A percentile compares a stretch with the other conserved stretches of the same genome.
phyloP scores from a whole-genome alignment of 1,139 yeast species.

The Sugiyamaella neomexicana region DNA sequence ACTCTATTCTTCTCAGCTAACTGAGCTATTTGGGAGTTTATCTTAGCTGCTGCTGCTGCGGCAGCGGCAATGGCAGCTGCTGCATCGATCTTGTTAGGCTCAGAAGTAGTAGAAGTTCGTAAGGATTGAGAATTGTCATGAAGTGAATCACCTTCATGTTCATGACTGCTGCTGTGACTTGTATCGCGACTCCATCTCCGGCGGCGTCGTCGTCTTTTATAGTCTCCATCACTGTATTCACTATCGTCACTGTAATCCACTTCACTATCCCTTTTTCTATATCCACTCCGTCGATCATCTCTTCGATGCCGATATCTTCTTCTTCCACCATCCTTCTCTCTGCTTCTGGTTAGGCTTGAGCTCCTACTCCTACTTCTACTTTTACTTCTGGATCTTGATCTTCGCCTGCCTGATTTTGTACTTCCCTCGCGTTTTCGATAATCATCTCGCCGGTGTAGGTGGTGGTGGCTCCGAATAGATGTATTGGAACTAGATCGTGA shows the following conservation, averaged over 20 bases:
- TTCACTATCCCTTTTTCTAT: background rate
- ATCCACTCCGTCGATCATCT: background rate
- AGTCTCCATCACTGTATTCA: background rate
- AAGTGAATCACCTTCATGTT: background rate
- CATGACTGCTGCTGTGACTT: background rate
- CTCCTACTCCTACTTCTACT: conserved; percentile 16
- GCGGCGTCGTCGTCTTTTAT: conserved; percentile 5
- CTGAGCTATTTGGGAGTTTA: conserved; percentile 36
- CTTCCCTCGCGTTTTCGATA: conserved; percentile 9
- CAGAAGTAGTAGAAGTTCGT: conserved; percentile 2
- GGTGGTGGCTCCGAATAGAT: background rate
- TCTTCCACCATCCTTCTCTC: conserved; percentile 6
- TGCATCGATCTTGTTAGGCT: conserved; percentile 29
- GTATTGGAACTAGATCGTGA: background rate
- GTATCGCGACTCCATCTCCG: conserved; percentile 3
- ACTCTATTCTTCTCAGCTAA: conserved; percentile 9
- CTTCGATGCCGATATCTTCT: background rate
- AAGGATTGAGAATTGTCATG: background rate
- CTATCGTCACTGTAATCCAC: conserved; percentile 1
- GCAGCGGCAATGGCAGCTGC: conserved; percentile 34
- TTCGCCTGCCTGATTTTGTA: conserved; percentile 8
- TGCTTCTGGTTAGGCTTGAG: conserved; percentile 11
- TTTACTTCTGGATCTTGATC: background rate
- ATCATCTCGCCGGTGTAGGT: background rate
- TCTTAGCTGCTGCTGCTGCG: conserved; percentile 41